These are phyloP conservation scores for Balakata baccata DNA, from an alignment of 345 rosid genomes.

Conservation along the genomic window DNA sequence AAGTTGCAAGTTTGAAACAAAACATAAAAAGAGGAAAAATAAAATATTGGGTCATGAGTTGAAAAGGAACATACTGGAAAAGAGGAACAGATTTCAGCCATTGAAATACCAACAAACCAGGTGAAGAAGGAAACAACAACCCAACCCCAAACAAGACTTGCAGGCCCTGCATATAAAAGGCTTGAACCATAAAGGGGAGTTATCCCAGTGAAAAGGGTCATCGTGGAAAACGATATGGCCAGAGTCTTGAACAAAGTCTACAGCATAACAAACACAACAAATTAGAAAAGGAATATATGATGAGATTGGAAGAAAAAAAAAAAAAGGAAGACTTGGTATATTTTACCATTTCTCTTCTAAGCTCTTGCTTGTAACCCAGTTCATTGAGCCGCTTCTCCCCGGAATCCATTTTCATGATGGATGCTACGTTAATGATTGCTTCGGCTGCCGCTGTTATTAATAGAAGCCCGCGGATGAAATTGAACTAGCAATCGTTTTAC, in stretches of 20 bases:
- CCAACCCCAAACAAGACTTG: conserved; percentile 68
- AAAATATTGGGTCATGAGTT: no score
- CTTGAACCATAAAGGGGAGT: conserved; percentile 56
- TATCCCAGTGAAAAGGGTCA: conserved; percentile 59
- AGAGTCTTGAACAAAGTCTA: conserved; percentile 61
- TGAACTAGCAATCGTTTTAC: not conserved
- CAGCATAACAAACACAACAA: not conserved
- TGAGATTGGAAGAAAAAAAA: not conserved
- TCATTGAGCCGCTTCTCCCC: conserved; percentile 66
- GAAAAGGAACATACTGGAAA: conserved; percentile 41
- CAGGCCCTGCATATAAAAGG: conserved; percentile 57
- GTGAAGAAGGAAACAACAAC: conserved; percentile 61
- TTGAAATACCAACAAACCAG: conserved; percentile 55
- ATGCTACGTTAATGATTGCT: not conserved
- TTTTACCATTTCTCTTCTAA: conserved; percentile 57
- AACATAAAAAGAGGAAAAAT: not conserved
- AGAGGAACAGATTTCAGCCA: conserved; percentile 72
- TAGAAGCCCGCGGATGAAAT: not conserved
- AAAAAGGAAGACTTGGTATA: no score
- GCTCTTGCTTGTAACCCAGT: conserved; percentile 62
- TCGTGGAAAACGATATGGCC: conserved; percentile 60
- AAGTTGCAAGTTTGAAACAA: no score
- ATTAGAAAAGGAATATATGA: not conserved
- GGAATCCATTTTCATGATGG: conserved; percentile 40
- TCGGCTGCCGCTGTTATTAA: no score